Conservation (phyloP, 73 alveolate species). For the Tetrahymena thermophila region DNA sequence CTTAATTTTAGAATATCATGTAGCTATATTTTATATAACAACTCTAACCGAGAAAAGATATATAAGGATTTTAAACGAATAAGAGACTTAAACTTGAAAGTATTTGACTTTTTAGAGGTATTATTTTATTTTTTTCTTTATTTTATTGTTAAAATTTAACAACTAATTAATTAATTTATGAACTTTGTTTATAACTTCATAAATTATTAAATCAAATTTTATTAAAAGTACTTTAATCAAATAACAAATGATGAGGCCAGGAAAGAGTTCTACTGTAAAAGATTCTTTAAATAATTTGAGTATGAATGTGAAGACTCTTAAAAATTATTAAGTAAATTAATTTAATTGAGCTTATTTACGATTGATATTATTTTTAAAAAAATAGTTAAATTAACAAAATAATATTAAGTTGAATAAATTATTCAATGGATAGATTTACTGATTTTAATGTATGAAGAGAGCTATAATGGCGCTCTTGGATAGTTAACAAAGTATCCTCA, state of each 20-base stretch:
- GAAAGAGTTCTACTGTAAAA: background rate
- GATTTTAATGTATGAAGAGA: background rate
- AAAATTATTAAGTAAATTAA: background rate
- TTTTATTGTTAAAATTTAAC: background rate
- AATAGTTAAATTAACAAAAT: background rate
- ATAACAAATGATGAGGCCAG: background rate
- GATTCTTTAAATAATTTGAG: background rate
- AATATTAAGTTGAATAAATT: background rate
- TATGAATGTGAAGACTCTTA: background rate
- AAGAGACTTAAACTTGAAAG: background rate
- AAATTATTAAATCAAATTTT: background rate
- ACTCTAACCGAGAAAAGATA: background rate
- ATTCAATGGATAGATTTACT: background rate
- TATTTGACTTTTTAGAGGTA: background rate
- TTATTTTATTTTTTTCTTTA: background rate
- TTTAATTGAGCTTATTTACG: background rate
- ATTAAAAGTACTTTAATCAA: background rate
- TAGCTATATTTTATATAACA: background rate
- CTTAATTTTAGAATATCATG: background rate
- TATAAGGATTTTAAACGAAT: background rate
- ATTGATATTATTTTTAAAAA: background rate
- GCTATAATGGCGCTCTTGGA: background rate
- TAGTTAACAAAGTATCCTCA: background rate
- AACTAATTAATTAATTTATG: background rate
- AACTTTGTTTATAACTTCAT: background rate